These are phyloP conservation scores for Diaporthe helianthi DNA, from an alignment of 2,329 filamentous ascomycete genomes.

Conservation along the genomic window DNA sequence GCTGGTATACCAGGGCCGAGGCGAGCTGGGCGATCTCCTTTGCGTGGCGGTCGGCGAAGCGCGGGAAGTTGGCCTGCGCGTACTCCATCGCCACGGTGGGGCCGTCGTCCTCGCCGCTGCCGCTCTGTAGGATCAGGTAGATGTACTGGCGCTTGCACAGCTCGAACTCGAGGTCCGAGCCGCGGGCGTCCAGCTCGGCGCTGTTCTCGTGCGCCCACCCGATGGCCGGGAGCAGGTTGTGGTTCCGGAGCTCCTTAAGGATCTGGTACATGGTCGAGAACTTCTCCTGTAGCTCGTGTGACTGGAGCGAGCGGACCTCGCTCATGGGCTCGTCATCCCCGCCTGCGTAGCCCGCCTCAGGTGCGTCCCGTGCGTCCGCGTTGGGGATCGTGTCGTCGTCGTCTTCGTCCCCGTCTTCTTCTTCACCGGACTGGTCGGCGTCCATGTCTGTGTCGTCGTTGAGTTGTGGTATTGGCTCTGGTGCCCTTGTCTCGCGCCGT, in stretches of 20 bases:
- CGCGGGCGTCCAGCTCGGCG: constrained; percentile 74
- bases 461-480: not conserved
- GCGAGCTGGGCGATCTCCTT: constrained; percentile 82
- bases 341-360: constrained; percentile 3
- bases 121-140: constrained; percentile 80
- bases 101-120: constrained; percentile 55
- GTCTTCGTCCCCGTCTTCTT: constrained; percentile 12
- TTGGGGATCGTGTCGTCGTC: constrained; percentile 27
- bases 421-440: constrained; percentile 23
- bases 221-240: constrained; percentile 84
- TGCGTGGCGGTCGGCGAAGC: constrained; percentile 77
- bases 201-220: constrained; percentile 81
- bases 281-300: constrained; percentile 74
- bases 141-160: constrained; percentile 89
- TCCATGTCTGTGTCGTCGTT: constrained; percentile 33
- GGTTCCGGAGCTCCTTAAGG: constrained; percentile 75
- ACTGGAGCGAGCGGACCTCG: constrained; percentile 65
- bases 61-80: constrained; percentile 74
- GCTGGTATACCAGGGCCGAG: constrained; percentile 79
- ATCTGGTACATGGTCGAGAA: constrained; percentile 94
- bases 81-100: constrained; percentile 78
- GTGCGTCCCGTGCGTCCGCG: not conserved
- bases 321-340: constrained; percentile 36
- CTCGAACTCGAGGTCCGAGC: constrained; percentile 95
- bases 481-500: not conserved